These are phyloP conservation scores for Cyberlindnera subsufficiens DNA, from an alignment of 805 yeast species.

Conservation along the genomic window DNA sequence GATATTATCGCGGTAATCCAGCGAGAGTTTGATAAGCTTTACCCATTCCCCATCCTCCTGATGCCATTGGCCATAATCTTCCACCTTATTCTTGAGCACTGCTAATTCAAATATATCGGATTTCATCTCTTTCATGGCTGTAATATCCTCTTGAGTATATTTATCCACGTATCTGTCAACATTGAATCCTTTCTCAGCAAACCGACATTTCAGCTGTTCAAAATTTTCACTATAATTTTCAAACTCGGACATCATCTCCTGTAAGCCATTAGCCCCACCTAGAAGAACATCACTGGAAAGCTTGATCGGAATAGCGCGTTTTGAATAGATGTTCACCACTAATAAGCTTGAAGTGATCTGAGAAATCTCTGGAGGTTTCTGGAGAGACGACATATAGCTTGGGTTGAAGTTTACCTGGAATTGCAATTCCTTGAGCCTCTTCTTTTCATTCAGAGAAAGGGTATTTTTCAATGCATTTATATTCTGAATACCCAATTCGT, in stretches of 20 bases:
- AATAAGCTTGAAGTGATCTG: conserved; percentile 26
- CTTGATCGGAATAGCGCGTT: conserved; percentile 36
- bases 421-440: conserved; percentile 21
- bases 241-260: conserved; percentile 22
- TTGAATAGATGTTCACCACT: conserved; percentile 29
- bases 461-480: conserved; percentile 23
- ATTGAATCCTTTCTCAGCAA: conserved; percentile 4
- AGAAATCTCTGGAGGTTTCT: conserved; percentile 26
- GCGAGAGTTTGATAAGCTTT: conserved; percentile 31
- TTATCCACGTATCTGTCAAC: conserved; percentile 8
- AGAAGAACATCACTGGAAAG: conserved; percentile 28
- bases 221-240: conserved; percentile 5
- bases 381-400: conserved; percentile 16
- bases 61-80: conserved; percentile 26
- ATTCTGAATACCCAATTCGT: conserved; percentile 29
- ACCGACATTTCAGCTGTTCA: conserved; percentile 14
- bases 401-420: conserved; percentile 25
- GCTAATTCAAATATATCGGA: conserved; percentile 6
- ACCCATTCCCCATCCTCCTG: conserved; percentile 4
- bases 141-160: conserved; percentile 14
- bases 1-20: conserved; percentile 36
- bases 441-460: conserved; percentile 25
- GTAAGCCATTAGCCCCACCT: conserved; percentile 17
- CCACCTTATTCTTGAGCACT: conserved; percentile 18
- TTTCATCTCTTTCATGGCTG: conserved; percentile 16